Percentiles rank a stretch among this genome's conserved stretches.
Evolutionary conservation across 1,284 basidiomycete species (phyloP).

Genomic region (Moesziomyces sp.): DNA sequence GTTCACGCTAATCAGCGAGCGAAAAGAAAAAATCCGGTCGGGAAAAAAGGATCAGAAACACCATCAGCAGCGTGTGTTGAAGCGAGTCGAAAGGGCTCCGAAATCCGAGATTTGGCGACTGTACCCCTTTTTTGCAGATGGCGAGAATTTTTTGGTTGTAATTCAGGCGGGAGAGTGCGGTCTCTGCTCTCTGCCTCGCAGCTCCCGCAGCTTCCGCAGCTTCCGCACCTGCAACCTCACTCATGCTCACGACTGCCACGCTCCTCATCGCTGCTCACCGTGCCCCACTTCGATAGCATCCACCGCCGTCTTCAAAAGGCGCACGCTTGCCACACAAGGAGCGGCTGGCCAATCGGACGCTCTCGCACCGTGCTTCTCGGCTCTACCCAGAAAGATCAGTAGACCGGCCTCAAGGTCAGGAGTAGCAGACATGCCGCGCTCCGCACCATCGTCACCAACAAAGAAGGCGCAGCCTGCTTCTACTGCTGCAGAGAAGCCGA

Average conservation of each 20-base stretch:
- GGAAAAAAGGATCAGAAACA: no score
- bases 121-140: conserved; percentile 5
- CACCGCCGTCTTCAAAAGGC: background rate
- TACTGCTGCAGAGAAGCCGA: conserved; percentile 5
- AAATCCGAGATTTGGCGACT: conserved; percentile 11
- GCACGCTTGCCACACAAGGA: background rate
- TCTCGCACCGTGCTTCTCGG: background rate
- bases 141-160: conserved; percentile 26
- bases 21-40: no score
- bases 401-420: background rate
- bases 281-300: no score
- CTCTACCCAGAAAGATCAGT: no score
- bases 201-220: no score
- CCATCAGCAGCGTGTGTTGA: no score
- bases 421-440: conserved; percentile 17
- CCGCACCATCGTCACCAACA: conserved; percentile 20
- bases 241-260: background rate
- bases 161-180: background rate
- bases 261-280: background rate
- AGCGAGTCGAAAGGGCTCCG: background rate
- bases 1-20: no score
- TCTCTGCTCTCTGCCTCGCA: no score
- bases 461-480: conserved; percentile 19
- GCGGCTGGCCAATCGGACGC: background rate
- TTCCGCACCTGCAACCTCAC: background rate